phyloP scores from a whole-genome alignment of 2,329 filamentous ascomycete genomes.

The Neofusicoccum kwambonambiense region DNA sequence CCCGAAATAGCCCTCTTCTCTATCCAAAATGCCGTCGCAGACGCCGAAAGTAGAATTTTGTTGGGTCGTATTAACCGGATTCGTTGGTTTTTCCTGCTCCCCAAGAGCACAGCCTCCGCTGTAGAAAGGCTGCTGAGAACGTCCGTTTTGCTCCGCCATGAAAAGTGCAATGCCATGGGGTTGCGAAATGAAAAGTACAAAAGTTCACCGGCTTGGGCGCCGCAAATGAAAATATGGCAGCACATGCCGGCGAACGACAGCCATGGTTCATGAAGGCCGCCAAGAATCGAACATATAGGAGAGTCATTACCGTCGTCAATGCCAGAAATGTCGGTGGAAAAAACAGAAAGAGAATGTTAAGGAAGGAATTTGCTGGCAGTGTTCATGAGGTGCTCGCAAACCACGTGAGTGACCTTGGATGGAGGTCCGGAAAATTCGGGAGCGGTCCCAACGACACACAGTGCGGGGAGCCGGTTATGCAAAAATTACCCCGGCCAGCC shows the following conservation, averaged over 20 bases:
- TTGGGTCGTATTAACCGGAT: constrained; percentile 1
- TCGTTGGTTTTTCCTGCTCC: neutral
- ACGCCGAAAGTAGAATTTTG: constrained; percentile 1
- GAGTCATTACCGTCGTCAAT: constrained; percentile 19
- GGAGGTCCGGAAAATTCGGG: constrained; percentile 5
- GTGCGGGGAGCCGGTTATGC: constrained; percentile 8
- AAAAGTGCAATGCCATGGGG: constrained; percentile 14
- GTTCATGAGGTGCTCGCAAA: constrained; percentile 9
- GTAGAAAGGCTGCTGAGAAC: neutral
- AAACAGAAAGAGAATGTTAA: neutral
- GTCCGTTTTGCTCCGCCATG: constrained; percentile 5
- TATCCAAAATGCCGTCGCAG: constrained; percentile 5
- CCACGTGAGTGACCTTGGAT: constrained; percentile 8
- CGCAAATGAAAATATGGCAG: neutral
- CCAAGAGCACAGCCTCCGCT: neutral
- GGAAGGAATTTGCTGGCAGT: constrained; percentile 9
- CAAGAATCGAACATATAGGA: constrained; percentile 13
- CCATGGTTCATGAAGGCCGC: constrained; percentile 16
- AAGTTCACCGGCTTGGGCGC: neutral
- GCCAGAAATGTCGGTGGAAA: constrained; percentile 3
- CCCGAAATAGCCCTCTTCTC: neutral
- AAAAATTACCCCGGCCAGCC: neutral
- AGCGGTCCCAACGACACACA: constrained; percentile 3
- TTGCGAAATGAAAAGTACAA: constrained; percentile 18
- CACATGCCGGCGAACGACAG: neutral